Evolutionary conservation across 495 filamentous ascomycete species (phyloP).

Genomic region (Glarea lozoyensis): DNA sequence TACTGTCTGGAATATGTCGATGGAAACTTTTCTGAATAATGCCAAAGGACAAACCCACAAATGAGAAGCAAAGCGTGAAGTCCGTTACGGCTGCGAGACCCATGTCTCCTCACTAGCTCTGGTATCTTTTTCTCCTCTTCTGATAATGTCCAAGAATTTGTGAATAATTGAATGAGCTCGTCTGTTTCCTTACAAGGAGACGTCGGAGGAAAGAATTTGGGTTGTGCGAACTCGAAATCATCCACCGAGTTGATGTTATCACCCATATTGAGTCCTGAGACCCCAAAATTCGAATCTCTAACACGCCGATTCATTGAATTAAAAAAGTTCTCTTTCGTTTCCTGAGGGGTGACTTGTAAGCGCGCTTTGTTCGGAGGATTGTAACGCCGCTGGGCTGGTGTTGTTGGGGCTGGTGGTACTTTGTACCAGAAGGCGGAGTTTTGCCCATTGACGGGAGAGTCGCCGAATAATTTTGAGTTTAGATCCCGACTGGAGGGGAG

Average conservation of each 20-base stretch:
- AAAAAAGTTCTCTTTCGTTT: constrained; percentile 37
- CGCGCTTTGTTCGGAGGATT: constrained; percentile 47
- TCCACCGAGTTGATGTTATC: constrained; percentile 7
- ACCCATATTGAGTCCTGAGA: not conserved
- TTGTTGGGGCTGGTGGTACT: constrained; percentile 56
- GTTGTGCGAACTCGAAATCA: constrained; percentile 34
- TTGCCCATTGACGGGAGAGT: constrained; percentile 34
- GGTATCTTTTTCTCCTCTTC: not conserved
- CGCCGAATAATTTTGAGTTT: constrained; percentile 45
- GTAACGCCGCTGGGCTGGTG: constrained; percentile 52
- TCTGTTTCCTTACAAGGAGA: constrained; percentile 24
- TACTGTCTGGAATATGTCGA: constrained; percentile 5
- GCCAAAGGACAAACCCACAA: constrained; percentile 12
- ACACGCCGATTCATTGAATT: constrained; percentile 8
- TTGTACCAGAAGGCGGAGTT: constrained; percentile 43
- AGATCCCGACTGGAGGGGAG: constrained; percentile 29
- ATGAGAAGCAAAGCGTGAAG: constrained; percentile 5
- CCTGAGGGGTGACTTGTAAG: constrained; percentile 33
- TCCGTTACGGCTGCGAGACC: not conserved
- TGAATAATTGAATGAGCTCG: constrained; percentile 27
- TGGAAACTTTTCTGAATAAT: constrained; percentile 2
- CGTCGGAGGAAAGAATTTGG: constrained; percentile 36
- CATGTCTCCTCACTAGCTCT: not conserved
- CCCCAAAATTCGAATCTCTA: not conserved
- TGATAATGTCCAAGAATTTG: not conserved